A percentile compares a stretch with the other conserved stretches of the same genome.
Evolutionary conservation across 2,329 filamentous ascomycete species (phyloP).

Genomic region (Sporothrix pallida): DNA sequence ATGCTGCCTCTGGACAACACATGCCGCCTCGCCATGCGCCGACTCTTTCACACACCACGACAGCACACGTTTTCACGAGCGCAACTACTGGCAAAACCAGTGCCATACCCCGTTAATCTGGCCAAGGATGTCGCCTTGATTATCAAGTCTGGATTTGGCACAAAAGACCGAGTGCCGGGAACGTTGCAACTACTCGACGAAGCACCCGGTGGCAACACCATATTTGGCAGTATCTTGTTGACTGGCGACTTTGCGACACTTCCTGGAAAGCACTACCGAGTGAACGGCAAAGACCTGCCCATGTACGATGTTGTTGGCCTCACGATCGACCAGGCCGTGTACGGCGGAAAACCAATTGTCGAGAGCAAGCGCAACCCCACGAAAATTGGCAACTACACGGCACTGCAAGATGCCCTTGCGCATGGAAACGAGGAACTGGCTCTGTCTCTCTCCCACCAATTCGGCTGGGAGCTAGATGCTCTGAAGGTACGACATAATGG

Average conservation of each 20-base stretch:
- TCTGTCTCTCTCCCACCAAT: neutral
- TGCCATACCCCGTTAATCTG: constrained; percentile 7
- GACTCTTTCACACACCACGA: neutral
- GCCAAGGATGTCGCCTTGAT: neutral
- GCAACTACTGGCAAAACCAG: neutral
- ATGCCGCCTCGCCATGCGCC: neutral
- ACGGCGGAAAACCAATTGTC: neutral
- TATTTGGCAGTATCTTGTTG: constrained; percentile 1
- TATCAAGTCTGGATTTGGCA: constrained; percentile 24
- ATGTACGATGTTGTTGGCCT: constrained; percentile 9
- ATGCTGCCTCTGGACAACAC: neutral
- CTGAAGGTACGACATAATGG: neutral
- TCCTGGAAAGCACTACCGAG: constrained; percentile 6
- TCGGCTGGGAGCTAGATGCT: constrained; percentile 23
- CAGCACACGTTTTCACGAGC: constrained; percentile 8
- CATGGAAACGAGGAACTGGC: neutral
- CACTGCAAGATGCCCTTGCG: neutral
- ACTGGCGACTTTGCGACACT: constrained; percentile 12
- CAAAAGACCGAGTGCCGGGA: neutral
- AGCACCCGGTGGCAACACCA: neutral
- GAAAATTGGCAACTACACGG: neutral
- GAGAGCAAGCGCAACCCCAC: neutral
- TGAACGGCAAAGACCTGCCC: constrained; percentile 4
- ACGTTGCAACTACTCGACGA: neutral
- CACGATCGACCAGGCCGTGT: neutral